Percentiles rank a stretch among this genome's conserved stretches.
phyloP scores from a whole-genome alignment of 306 rosid genomes.

The Parietaria judaica region DNA sequence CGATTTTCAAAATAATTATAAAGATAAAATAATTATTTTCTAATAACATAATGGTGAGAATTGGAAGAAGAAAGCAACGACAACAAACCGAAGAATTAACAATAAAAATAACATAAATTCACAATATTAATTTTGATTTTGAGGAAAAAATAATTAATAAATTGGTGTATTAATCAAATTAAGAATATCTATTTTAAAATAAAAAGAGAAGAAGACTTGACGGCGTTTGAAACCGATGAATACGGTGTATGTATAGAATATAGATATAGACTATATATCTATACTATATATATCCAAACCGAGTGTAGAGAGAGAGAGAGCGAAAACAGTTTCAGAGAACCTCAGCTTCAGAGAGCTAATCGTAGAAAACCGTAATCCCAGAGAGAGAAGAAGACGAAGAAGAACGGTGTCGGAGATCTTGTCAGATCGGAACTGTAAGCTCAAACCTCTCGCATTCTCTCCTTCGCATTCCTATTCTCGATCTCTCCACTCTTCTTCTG shows the following conservation, averaged over 20 bases:
- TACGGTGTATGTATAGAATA: neutral
- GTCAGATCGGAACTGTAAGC: slow-evolving; percentile 50
- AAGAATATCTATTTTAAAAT: neutral
- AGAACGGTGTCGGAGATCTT: slow-evolving; percentile 40
- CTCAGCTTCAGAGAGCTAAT: slow-evolving; percentile 4
- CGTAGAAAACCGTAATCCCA: slow-evolving; percentile 26
- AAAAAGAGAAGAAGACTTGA: slow-evolving; percentile 2
- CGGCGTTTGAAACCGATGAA: slow-evolving; percentile 27
- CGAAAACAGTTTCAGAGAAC: slow-evolving; percentile 18
- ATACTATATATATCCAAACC: slow-evolving; percentile 34
- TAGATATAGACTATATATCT: neutral
- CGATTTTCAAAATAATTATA: too few species aligned
- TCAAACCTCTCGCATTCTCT: slow-evolving; percentile 20
- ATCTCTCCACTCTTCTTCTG: neutral
- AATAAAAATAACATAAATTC: too few species aligned
- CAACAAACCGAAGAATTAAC: too few species aligned
- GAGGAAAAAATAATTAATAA: too few species aligned
- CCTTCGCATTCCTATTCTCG: slow-evolving; percentile 9
- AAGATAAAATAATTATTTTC: too few species aligned
- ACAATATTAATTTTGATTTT: too few species aligned
- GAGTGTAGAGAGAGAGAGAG: slow-evolving; percentile 10
- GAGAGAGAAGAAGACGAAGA: slow-evolving; percentile 6
- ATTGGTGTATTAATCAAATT: too few species aligned
- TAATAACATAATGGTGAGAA: too few species aligned
- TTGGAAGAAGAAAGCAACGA: too few species aligned